These are phyloP conservation scores for Neospora caninum DNA, from an alignment of 169 alveolate species.

Conservation along the genomic window DNA sequence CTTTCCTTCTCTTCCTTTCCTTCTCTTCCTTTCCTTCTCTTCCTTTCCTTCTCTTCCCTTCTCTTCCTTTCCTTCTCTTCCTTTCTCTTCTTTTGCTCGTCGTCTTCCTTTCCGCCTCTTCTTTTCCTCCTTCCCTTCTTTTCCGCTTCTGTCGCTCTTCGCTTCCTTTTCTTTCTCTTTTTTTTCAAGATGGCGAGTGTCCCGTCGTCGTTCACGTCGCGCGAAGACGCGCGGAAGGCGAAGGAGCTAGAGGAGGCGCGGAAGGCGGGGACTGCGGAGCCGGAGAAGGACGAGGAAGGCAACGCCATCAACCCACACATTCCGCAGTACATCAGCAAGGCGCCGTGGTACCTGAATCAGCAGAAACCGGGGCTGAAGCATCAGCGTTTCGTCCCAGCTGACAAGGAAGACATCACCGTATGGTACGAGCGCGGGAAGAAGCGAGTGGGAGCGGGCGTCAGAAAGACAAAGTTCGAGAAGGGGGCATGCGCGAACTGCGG, in stretches of 20 bases:
- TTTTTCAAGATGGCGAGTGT: background rate
- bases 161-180: background rate
- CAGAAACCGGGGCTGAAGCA: constrained; percentile 67
- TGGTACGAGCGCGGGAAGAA: constrained; percentile 61
- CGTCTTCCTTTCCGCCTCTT: no score
- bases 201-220: background rate
- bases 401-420: background rate
- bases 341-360: constrained; percentile 76
- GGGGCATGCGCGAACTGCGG: constrained; percentile 99
- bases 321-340: constrained; percentile 75
- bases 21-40: background rate
- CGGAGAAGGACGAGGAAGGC: constrained; percentile 67
- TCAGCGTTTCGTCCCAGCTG: constrained; percentile 49
- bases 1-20: background rate
- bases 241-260: constrained; percentile 60
- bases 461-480: constrained; percentile 55
- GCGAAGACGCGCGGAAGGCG: constrained; percentile 50
- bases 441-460: background rate
- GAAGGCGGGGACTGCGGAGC: constrained; percentile 53
- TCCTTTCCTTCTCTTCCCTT: background rate
- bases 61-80: background rate
- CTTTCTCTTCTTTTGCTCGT: background rate
- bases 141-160: background rate
- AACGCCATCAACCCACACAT: constrained; percentile 76
- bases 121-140: background rate